Conservation (phyloP, 2,329 filamentous ascomycete species). For the Alternaria consortialis region DNA sequence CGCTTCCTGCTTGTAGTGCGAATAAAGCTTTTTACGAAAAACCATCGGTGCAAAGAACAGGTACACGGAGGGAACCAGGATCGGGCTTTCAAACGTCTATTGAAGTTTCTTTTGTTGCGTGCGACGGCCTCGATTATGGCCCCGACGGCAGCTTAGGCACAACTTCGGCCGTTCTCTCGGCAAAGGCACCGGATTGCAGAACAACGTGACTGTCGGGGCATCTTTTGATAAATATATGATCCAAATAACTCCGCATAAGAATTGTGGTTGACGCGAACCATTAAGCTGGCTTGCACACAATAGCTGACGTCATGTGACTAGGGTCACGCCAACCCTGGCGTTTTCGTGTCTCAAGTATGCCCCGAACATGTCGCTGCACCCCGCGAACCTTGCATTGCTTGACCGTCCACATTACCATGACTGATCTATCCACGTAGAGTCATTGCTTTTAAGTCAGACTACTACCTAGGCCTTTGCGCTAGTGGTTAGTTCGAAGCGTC, state of each 20-base stretch:
- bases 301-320: neutral
- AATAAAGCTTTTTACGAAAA: no score
- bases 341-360: no score
- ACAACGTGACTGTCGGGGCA: neutral
- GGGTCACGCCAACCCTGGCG: neutral
- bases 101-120: neutral
- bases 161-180: neutral
- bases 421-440: neutral
- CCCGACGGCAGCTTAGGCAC: neutral
- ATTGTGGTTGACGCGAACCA: neutral
- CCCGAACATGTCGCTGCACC: neutral
- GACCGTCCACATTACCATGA: neutral
- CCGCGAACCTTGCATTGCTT: neutral
- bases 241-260: neutral
- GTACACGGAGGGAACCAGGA: fast-evolving
- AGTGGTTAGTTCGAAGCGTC: neutral
- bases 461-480: neutral
- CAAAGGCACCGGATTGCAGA: neutral
- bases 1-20: no score
- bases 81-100: neutral
- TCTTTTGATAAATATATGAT: neutral
- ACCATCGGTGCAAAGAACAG: neutral
- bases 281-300: neutral
- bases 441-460: neutral
- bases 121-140: neutral